phyloP scores from a whole-genome alignment of 2,329 filamentous ascomycete genomes.

The Pseudocercospora cruenta region DNA sequence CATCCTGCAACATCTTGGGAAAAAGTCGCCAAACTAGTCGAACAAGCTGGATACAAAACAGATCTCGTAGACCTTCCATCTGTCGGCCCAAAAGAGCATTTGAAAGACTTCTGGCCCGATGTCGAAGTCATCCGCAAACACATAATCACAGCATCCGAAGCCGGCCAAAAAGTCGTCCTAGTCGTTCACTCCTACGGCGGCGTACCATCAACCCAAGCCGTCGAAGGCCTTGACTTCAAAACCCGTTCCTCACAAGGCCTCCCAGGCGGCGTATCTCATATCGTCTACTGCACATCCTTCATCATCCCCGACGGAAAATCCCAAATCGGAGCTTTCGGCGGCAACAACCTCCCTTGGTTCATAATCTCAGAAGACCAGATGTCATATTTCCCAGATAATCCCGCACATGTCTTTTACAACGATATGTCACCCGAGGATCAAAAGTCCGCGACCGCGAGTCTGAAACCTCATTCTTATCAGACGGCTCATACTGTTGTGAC shows the following conservation, averaged over 20 bases:
- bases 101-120: slow-evolving; percentile 9
- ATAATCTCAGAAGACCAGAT: slow-evolving; percentile 15
- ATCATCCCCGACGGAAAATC: slow-evolving; percentile 25
- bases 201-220: slow-evolving; percentile 31
- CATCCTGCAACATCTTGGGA: slow-evolving; percentile 12
- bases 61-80: slow-evolving; percentile 11
- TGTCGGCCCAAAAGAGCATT: not conserved
- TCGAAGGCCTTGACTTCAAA: slow-evolving; percentile 20
- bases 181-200: slow-evolving; percentile 40
- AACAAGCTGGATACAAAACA: slow-evolving; percentile 13
- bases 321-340: slow-evolving; percentile 27
- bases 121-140: slow-evolving; percentile 11
- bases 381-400: slow-evolving; percentile 10
- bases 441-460: slow-evolving; percentile 10
- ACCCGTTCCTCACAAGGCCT: slow-evolving; percentile 18
- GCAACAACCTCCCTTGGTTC: slow-evolving; percentile 17
- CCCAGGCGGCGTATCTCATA: slow-evolving; percentile 30
- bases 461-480: slow-evolving; percentile 19
- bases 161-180: slow-evolving; percentile 33
- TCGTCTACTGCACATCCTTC: slow-evolving; percentile 35
- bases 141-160: slow-evolving; percentile 26
- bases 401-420: slow-evolving; percentile 26
- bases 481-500: slow-evolving; percentile 17
- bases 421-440: slow-evolving; percentile 16
- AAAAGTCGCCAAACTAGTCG: slow-evolving; percentile 7